Base-by-base conservation (phyloP, 768 basidiomycete genomes). In the Collybia sordida region DNA sequence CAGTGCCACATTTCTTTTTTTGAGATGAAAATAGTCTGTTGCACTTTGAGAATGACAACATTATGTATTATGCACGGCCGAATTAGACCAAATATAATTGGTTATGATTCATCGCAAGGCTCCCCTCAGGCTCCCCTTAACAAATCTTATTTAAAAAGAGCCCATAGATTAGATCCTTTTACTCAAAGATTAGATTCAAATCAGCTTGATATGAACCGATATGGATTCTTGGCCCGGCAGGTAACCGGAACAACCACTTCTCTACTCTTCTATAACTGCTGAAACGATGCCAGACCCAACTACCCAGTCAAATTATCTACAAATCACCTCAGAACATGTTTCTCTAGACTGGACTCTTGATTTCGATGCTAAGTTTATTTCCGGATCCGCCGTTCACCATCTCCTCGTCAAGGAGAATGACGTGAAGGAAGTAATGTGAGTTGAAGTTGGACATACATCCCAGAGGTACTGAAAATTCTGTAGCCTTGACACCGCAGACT, bases 271-370 rank as follows among this genome's bases (percentile, higher is more conserved):
- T 27, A 27, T n/a, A n/a, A n/a, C n/a, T n/a, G 11, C 27, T 31
- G 3, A 14, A 34, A 31, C 45, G 12, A 62, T 60, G 61, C 23
- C 53, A 25, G 88, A 91, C 61, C 85, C 84, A 17, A 83, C 90
- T 0, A 86, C 88, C 0, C 88, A 93, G 60, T 80, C 91, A 19
- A 97, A 97, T 71, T 92, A 90, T 66, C 64, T 70, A 4, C 70
- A 85, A 41, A 77, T 94, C 55, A 65, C 72, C 2, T 84, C 88
- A 1, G 74, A 80, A 31, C 82, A 91, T 62, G 69, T 93, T 14
- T 68, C 78, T 18, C 81, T 97, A 44, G 78, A 88, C 55, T 96
- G 93, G 93, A 69, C 59, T 0, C 69, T 97, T 54, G 85, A 97
- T 68, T 97, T 93, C 63, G 58, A 73, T 25, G n/a, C 42, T 21